Evolutionary conservation across 805 yeast species (phyloP), one percentile per base, ranked within the genome.

Genomic region (Starmerella tilneyi): DNA sequence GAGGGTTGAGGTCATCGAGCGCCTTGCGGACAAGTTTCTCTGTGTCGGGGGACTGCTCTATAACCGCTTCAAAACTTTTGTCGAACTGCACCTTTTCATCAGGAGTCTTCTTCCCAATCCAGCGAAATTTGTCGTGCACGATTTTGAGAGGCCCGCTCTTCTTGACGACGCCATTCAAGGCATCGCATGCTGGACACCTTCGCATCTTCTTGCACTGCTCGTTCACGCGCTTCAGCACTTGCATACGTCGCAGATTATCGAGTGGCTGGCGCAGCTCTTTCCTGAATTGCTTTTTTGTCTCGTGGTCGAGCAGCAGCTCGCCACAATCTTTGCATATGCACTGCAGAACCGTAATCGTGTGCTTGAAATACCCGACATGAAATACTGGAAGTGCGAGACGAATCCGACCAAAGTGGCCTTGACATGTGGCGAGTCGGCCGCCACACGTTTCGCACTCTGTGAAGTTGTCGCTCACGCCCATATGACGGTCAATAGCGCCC

Each of bases 361-460:
- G 79, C 62, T 89, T 89, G 72, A 92, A 92, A 63, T 88, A 92
- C 16, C 99, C 99, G 38, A 92, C 92, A 60, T 92, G 98, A 67
- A 89, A 92, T 12, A 88, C 97, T 1, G 99, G 99, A 36, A 92
- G 69, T 0, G 97, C 95, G 43, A 92, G 72, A 57, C 84, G 76
- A 52, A 92, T 76, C 59, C 94, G 96, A 33, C 99, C 99, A 63
- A 92, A 92, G 67, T 92, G 99, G 47, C 99, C 99, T 66, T 89
- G 96, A 63, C 99, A 92, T 1, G 94, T 75, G 0, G 95, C 94
- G 52, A 92, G 67, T 55, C 78, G 78, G 3, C 97, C 97, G 56
- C 78, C 84, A 66, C 99, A 92, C 0, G 97, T 94, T 12, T 75
- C 63, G 69, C 99, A 92, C 60, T 82, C 94, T 13, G 77, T 69